Base-by-base conservation (phyloP, 805 yeast species). In the Candida xyloterini region DNA sequence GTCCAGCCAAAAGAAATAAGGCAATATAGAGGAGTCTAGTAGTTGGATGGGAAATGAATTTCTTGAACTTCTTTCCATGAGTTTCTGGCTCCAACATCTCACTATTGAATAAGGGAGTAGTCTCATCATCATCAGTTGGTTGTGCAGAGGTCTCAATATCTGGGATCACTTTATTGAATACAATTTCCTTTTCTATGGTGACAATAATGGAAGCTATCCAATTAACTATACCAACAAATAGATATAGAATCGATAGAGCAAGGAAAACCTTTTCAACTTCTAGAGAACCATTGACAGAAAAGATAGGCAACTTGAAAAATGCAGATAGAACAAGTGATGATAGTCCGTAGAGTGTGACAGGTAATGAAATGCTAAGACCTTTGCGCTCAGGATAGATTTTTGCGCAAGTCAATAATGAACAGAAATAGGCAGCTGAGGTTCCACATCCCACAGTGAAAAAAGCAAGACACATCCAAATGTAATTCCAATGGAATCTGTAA, bases 261-360 rank as follows among this genome's bases (percentile, higher is more conserved):
- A 57, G 55, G 52, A 84, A 85, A 4, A 80, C 78, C 36, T 57
- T 66, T 29, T 63, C 57, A 31, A 84, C 59, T 51, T 81, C 70
- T 30, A 84, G 54, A 3, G 36, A 28, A 1, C 46, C 51, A 14
- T 38, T 13, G 13, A 52, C 52, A 4, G 45, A 25, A 35, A 62
- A 79, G 67, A 65, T 7, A 50, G 47, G 16, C 71, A 56, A 43
- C 70, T 74, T 56, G 76, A 60, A 31, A 76, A 56, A 57, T 23
- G 80, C 89, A 0, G 95, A 74, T 3, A 85, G 83, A 33, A 90
- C 61, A 40, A 93, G 66, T 2, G 95, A 76, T 5, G 95, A 83
- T 22, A 88, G 55, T 1, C 98, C 99, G 60, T 84, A 90, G 47
- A 83, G 83, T 0, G 95, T 77, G 2, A 91, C 90, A 0, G 99